Conservation (phyloP, 1,284 basidiomycete species). For the Porodaedalea pini region DNA sequence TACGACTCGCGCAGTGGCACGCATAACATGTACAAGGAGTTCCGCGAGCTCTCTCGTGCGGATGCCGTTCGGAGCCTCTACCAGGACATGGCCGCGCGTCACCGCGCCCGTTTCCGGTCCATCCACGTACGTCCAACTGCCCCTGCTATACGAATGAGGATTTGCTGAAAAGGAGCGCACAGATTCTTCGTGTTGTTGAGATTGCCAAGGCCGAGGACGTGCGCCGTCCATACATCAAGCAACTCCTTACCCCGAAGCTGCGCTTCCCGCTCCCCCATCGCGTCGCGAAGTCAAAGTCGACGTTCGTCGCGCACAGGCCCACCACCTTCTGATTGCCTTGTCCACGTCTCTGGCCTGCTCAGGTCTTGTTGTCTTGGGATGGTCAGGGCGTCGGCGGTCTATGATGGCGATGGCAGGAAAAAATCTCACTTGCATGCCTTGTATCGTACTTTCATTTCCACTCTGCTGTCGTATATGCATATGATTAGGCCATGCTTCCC, state of each 20-base stretch:
- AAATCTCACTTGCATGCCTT: slow-evolving; percentile 10
- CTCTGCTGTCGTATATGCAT: slow-evolving; percentile 5
- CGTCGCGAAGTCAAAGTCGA: slow-evolving; percentile 64
- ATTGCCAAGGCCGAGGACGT: slow-evolving; percentile 90
- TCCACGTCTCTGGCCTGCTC: neutral
- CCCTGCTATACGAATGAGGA: slow-evolving; percentile 3
- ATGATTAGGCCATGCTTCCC: slow-evolving; percentile 7
- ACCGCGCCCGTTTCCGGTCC: slow-evolving; percentile 98
- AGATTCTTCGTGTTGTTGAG: slow-evolving; percentile 94
- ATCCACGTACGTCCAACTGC: slow-evolving; percentile 71
- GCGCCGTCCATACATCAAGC: slow-evolving; percentile 96
- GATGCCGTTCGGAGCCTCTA: slow-evolving; percentile 97
- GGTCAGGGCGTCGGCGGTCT: neutral
- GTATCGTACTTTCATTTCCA: slow-evolving; percentile 6
- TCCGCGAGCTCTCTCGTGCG: slow-evolving; percentile 92
- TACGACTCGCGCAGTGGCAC: slow-evolving; percentile 98
- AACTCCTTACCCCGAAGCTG: slow-evolving; percentile 86
- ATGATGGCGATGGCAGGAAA: neutral
- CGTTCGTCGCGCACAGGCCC: slow-evolving; percentile 71
- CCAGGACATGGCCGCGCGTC: slow-evolving; percentile 99
- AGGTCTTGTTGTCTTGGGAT: neutral
- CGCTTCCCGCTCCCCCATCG: slow-evolving; percentile 99
- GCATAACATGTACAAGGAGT: slow-evolving; percentile 98
- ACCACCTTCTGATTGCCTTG: slow-evolving; percentile 56
- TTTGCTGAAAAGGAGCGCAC: neutral